These are phyloP conservation scores for Solanum hybrid DNA, from an alignment of 305 asterid genomes.

Conservation along the genomic window DNA sequence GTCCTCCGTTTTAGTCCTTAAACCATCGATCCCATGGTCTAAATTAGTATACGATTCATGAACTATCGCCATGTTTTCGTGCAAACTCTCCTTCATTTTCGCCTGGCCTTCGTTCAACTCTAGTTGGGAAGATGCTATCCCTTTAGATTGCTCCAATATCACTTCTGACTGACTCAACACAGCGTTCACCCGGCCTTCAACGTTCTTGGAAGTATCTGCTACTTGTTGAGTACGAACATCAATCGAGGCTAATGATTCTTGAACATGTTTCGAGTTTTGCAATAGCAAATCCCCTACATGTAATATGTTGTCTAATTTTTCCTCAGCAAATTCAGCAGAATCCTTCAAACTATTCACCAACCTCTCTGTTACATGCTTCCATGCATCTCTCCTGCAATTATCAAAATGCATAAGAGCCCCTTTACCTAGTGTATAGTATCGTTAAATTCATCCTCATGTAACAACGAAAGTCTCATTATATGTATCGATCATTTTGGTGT, in stretches of 20 bases:
- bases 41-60: slow-evolving; percentile 43
- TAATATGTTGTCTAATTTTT: slow-evolving; percentile 38
- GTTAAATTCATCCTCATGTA: background rate
- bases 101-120: slow-evolving; percentile 54
- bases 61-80: slow-evolving; percentile 49
- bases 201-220: slow-evolving; percentile 37
- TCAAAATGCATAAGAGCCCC: background rate
- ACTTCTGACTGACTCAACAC: slow-evolving; percentile 46
- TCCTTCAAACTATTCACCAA: slow-evolving; percentile 57
- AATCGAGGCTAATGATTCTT: slow-evolving; percentile 42
- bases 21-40: slow-evolving; percentile 41
- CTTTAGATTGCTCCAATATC: slow-evolving; percentile 55
- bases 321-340: slow-evolving; percentile 61
- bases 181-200: slow-evolving; percentile 45
- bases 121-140: slow-evolving; percentile 52
- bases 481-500: background rate
- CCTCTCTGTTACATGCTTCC: slow-evolving; percentile 65
- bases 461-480: background rate
- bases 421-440: background rate
- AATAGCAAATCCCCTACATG: slow-evolving; percentile 36
- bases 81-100: slow-evolving; percentile 57
- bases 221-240: slow-evolving; percentile 49
- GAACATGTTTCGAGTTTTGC: slow-evolving; percentile 37
- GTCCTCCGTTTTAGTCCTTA: slow-evolving; percentile 51
- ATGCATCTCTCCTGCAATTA: slow-evolving; percentile 50